Evolutionary conservation across 768 basidiomycete species (phyloP).

Genomic region (Termitomyces sp.): DNA sequence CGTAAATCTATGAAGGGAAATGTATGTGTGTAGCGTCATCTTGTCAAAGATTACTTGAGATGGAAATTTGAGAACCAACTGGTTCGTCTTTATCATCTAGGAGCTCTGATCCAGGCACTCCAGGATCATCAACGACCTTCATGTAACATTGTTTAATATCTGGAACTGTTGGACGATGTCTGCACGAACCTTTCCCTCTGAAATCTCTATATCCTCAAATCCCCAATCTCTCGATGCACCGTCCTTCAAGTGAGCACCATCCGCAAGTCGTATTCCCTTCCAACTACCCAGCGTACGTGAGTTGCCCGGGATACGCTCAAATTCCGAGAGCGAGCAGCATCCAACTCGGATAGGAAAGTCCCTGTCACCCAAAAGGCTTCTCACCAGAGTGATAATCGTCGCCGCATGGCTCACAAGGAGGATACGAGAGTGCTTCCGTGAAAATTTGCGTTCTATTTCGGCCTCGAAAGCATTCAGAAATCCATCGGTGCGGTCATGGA

Average conservation of each 20-base stretch:
- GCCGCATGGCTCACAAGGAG: slow-evolving; percentile 76
- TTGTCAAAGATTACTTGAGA: slow-evolving; percentile 33
- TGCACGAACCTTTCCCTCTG: slow-evolving; percentile 50
- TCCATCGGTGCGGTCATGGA: slow-evolving; percentile 57
- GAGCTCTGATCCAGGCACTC: slow-evolving; percentile 62
- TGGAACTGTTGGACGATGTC: neutral
- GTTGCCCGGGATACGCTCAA: slow-evolving; percentile 32
- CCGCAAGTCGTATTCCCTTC: slow-evolving; percentile 44
- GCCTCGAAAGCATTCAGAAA: slow-evolving; percentile 51
- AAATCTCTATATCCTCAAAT: slow-evolving; percentile 66
- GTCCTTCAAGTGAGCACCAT: slow-evolving; percentile 55
- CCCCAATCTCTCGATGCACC: slow-evolving; percentile 75
- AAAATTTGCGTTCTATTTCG: slow-evolving; percentile 43
- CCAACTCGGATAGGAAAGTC: slow-evolving; percentile 57
- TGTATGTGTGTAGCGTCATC: neutral
- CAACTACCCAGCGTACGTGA: slow-evolving; percentile 37
- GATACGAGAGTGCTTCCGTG: slow-evolving; percentile 42
- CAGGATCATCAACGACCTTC: slow-evolving; percentile 69
- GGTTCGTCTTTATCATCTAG: slow-evolving; percentile 45
- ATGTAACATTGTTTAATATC: neutral
- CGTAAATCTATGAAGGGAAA: neutral
- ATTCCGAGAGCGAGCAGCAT: slow-evolving; percentile 70
- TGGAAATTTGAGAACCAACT: slow-evolving; percentile 47
- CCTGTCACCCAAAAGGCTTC: slow-evolving; percentile 53
- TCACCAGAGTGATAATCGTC: slow-evolving; percentile 62